Conservation (phyloP, 106 monocot species). For the Alisma plantagoaquatica region DNA sequence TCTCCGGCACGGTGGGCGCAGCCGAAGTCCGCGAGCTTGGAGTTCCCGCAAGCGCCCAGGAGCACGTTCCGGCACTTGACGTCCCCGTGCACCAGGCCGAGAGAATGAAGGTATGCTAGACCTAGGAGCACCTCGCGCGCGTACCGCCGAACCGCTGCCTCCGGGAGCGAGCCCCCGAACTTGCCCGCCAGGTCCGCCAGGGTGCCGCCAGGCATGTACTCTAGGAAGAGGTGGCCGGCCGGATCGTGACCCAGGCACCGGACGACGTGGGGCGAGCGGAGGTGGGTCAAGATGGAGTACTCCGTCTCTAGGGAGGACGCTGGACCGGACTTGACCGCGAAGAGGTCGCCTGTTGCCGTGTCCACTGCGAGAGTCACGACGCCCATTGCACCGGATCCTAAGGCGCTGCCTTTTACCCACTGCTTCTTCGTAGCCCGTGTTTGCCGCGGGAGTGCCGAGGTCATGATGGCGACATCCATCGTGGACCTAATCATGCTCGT, state of each 20-base stretch:
- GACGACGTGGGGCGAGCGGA: conserved; percentile 2
- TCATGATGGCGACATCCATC: no score
- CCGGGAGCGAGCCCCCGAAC: neutral
- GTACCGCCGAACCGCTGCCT: neutral
- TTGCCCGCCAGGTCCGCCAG: neutral
- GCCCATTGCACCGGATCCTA: neutral
- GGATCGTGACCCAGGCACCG: neutral
- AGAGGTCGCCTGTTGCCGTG: neutral
- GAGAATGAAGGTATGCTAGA: conserved; percentile 19
- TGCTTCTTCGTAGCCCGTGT: neutral
- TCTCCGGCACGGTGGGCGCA: no score
- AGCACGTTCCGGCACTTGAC: conserved; percentile 22
- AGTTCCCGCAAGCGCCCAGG: neutral
- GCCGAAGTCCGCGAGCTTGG: conserved; percentile 28
- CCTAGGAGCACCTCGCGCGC: neutral
- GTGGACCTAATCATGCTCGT: no score
- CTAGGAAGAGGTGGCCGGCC: neutral
- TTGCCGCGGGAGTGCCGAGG: neutral
- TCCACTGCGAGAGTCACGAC: neutral
- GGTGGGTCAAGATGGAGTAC: neutral
- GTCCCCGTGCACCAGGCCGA: conserved; percentile 37
- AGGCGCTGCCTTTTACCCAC: conserved; percentile 8
- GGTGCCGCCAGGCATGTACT: conserved; percentile 5
- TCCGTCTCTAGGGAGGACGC: conserved; percentile 2
- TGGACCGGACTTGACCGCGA: conserved; percentile 12